Base-by-base conservation (phyloP, 1,284 basidiomycete species). In the Moniliella sp. region DNA sequence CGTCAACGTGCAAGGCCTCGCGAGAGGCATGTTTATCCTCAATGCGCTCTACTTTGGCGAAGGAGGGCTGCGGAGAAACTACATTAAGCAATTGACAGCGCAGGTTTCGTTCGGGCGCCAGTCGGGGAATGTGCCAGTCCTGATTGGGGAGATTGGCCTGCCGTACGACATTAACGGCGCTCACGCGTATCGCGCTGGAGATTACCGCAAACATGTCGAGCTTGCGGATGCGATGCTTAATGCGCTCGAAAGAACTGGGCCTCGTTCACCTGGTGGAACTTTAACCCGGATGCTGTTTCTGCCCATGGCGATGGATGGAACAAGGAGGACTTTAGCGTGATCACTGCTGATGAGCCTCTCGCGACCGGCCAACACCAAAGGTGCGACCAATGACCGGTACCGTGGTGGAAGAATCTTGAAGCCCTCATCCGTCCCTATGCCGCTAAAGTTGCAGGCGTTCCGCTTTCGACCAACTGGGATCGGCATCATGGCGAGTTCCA, bases 221-320 rank as follows among this genome's bases (percentile, higher is more conserved):
- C 45, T 63, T 32, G 31, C 65, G 12, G 52, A 62, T 32, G 57
- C 59, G 2, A 37, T 63, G 7, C 45, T 62, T 15, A 33, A 30
- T 4, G 60, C 45, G 1, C 48, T 62, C 40, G 61, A 63, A 35
- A 38, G 4, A 40, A 49, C n/a, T 28, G 46, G 10, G 36, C 56
- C 10, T 47, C 48, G 1, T 64, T 52, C 39, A 61, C 61, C 3
- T 63, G 93, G 14, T 93, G 86, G 88, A 83, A 80, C 43, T 94
- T 93, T 61, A 93, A 93, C 52, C 79, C 84, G 0, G 66, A 69
- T 33, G 93, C 93, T 61, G 69, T 70, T 25, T 80, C 88, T 47
- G 55, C 62, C 13, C 55, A 64, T 14, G 91, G 16, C 9, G 86
- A 94, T 57, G 67, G 74, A 40, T 94, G 88, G 88, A 93, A 91